Evolutionary conservation across 1,139 yeast genomes (phyloP).

Genomic region (Blastobotrys buckinghamii): DNA sequence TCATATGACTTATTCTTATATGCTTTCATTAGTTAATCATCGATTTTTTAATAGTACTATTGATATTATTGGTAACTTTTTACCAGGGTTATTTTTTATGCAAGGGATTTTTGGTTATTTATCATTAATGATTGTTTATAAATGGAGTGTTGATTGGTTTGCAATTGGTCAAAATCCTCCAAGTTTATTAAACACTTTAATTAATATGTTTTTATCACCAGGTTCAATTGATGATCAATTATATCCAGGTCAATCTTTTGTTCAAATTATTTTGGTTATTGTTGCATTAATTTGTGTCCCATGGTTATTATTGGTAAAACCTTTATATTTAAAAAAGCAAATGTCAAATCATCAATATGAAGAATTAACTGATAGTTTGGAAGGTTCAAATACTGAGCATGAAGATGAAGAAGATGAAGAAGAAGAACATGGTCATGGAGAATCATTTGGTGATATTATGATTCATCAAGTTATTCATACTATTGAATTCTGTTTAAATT

Average conservation of each 20-base stretch:
- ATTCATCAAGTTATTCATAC: conserved; percentile 98
- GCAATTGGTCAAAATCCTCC: conserved; percentile 75
- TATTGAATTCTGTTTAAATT: conserved; percentile 93
- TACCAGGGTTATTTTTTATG: conserved; percentile 93
- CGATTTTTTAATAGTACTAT: conserved; percentile 65
- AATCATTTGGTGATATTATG: conserved; percentile 84
- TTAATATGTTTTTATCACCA: conserved; percentile 92
- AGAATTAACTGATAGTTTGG: conserved; percentile 23
- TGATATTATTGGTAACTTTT: conserved; percentile 86
- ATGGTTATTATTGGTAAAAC: conserved; percentile 84
- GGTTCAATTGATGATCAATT: conserved; percentile 79
- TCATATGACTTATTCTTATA: conserved; percentile 89
- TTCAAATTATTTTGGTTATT: conserved; percentile 68
- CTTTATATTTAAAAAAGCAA: conserved; percentile 58
- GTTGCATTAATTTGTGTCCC: conserved; percentile 90
- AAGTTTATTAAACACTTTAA: conserved; percentile 87
- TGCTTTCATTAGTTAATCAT: conserved; percentile 80
- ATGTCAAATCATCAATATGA: conserved; percentile 33
- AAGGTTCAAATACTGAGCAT: conserved; percentile 22
- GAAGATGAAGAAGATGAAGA: conserved; percentile 26
- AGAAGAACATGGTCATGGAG: conserved; percentile 41
- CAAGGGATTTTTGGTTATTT: conserved; percentile 93
- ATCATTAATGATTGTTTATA: conserved; percentile 76
- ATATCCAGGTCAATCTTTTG: conserved; percentile 75
- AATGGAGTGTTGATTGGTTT: conserved; percentile 94